Conservation (phyloP, 208 protist species). For the Leptomonas pyrrhocoris region DNA sequence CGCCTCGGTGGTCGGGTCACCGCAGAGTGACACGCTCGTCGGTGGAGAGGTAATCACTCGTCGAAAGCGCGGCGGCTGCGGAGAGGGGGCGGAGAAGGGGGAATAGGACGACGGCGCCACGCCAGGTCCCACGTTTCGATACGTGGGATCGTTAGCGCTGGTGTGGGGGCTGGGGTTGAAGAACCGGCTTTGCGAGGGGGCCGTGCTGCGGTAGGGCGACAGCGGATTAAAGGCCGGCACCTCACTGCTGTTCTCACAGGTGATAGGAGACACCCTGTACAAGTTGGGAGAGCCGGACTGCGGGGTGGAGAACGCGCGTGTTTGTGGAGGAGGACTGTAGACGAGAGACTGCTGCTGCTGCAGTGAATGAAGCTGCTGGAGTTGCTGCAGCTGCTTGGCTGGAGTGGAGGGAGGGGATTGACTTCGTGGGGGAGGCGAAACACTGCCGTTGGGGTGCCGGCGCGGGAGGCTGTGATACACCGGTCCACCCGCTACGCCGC, state of each 20-base stretch:
- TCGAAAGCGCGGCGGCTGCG: not conserved
- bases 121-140: slow-evolving; percentile 6
- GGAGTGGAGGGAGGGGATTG: not conserved
- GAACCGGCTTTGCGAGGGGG: slow-evolving; percentile 13
- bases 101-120: not conserved
- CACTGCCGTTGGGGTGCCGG: slow-evolving; percentile 4
- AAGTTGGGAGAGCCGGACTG: slow-evolving; percentile 10
- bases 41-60: slow-evolving; percentile 8
- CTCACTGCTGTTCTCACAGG: slow-evolving; percentile 9
- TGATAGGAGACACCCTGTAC: slow-evolving; percentile 20
- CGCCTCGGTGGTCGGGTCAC: not conserved
- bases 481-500: not conserved
- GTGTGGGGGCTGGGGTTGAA: slow-evolving; percentile 5
- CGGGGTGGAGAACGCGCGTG: slow-evolving; percentile 1
- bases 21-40: not conserved
- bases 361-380: not conserved
- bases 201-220: slow-evolving; percentile 19
- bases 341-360: not conserved
- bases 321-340: not conserved
- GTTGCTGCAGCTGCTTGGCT: not conserved
- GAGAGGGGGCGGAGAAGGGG: too few relatives aligned
- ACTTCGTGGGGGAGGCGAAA: slow-evolving; percentile 4
- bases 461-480: not conserved
- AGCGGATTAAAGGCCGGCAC: slow-evolving; percentile 9
- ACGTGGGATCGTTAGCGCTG: not conserved